Evolutionary conservation across 305 asterid species (phyloP), one percentile per base, ranked within the genome.

Genomic region (Solanum aculeatissimum): DNA sequence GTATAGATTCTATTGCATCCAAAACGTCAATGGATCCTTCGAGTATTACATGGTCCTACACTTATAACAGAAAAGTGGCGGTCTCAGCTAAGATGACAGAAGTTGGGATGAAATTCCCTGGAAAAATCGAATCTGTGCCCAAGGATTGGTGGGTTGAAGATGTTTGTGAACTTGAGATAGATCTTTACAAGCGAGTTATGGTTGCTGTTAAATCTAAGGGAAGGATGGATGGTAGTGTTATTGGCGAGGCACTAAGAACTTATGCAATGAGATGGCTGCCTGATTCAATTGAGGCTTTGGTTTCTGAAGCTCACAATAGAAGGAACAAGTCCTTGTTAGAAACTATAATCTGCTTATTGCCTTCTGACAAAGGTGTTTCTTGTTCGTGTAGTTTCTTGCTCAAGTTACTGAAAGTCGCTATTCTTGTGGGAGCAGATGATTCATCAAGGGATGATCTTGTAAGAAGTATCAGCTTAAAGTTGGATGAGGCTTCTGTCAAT

Each of bases 61-160:
- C 99, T 6, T 92, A 92, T 85, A 92, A 93, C 86, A 85, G 96
- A 85, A 94, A 90, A 81, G n/a, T 86, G 58, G 89, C 92, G 13
- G 87, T 90, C 21, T 83, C 91, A 7, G 93, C 91, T 62, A 88
- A 89, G 87, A 89, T 87, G 40, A 90, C 89, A 53, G 92, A 85
- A 84, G 83, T 71, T 57, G 91, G 89, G 49, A 25, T 85, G 54
- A 91, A 86, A 84, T 84, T 88, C 38, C 85, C 90, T 0, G 90
- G 85, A 55, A 91, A 87, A 85, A 38, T 57, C 18, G 93, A 87
- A 25, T 74, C 88, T 1, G 91, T 93, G 85, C 95, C 98, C 1
- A 94, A 84, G 87, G 98, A 94, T 83, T 95, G 98, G 98, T 95
- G 98, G 98, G 85, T 91, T 13, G 98, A 95, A 89, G 98, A 95